Conservation (phyloP, 148 eudicot genomes). For the Heliosperma pusillum region DNA sequence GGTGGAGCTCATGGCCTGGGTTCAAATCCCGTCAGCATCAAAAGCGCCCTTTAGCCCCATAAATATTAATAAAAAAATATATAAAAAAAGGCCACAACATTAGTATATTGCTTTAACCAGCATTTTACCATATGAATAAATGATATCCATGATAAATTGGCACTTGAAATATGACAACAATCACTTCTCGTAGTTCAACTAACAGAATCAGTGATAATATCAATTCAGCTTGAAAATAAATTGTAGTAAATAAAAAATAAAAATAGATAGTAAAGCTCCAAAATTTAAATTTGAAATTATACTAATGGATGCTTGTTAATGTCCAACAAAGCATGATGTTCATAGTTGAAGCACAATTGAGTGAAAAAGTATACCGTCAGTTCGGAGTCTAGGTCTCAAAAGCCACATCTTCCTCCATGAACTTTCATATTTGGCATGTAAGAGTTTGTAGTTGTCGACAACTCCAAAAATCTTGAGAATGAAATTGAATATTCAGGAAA, state of each 20-base stretch:
- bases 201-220: not conserved
- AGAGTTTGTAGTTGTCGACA: constrained; percentile 66
- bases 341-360: not conserved
- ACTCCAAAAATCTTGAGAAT: constrained; percentile 56
- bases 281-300: not conserved
- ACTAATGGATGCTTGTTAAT: not conserved
- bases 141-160: too few species aligned
- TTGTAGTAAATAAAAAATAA: not conserved
- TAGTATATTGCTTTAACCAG: not conserved
- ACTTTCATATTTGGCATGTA: constrained; percentile 79
- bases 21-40: too few species aligned
- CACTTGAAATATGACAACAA: not conserved
- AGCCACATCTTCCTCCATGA: constrained; percentile 99
- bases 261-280: not conserved
- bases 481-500: not conserved
- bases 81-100: too few species aligned
- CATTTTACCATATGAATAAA: not conserved
- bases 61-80: too few species aligned
- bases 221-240: not conserved
- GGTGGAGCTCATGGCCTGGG: too few species aligned
- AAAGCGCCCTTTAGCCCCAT: too few species aligned
- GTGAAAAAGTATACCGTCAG: constrained; percentile 57
- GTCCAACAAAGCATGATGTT: not conserved
- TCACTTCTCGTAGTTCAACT: not conserved
- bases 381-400: constrained; percentile 73